A percentile compares a stretch with the other conserved stretches of the same genome.
These are phyloP conservation scores for Calonectria ilicicola DNA, from an alignment of 2,329 filamentous ascomycete species.

Conservation along the genomic window DNA sequence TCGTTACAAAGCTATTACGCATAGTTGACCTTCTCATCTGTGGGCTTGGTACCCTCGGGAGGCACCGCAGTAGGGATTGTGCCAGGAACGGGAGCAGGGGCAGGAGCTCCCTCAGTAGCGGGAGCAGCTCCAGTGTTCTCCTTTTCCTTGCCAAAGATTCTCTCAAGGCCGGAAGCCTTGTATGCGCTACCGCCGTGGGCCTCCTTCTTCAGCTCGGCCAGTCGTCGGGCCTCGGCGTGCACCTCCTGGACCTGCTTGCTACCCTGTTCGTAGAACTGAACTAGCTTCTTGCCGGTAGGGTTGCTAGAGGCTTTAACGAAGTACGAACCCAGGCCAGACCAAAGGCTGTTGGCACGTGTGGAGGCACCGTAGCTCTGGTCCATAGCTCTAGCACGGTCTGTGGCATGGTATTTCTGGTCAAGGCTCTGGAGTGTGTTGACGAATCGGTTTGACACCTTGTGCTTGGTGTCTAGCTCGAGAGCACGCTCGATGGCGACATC, in stretches of 20 bases:
- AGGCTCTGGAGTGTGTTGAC: conserved; percentile 80
- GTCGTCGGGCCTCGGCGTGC: conserved; percentile 87
- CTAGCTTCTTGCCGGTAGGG: conserved; percentile 88
- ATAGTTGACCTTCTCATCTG: conserved; percentile 41
- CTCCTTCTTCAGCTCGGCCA: conserved; percentile 88
- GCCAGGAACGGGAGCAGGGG: conserved; percentile 19
- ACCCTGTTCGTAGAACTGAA: conserved; percentile 86
- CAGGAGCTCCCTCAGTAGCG: conserved; percentile 30
- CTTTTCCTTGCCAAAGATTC: conserved; percentile 68
- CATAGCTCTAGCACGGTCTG: conserved; percentile 84
- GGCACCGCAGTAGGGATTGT: conserved; percentile 28
- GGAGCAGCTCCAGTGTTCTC: conserved; percentile 41
- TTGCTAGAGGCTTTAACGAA: conserved; percentile 93
- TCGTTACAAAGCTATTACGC: background rate
- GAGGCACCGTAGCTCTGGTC: conserved; percentile 88
- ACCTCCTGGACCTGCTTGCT: conserved; percentile 95
- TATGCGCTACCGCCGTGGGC: conserved; percentile 70
- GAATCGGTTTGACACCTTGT: conserved; percentile 87
- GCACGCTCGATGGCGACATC: conserved; percentile 82
- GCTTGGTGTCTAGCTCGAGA: conserved; percentile 89
- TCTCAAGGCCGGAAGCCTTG: conserved; percentile 69
- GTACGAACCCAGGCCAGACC: conserved; percentile 82
- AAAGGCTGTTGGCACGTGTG: conserved; percentile 74
- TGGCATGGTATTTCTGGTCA: conserved; percentile 88
- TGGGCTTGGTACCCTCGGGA: conserved; percentile 36